Percentiles rank a stretch among this genome's conserved stretches.
Evolutionary conservation across 2,329 filamentous ascomycete species (phyloP).

Genomic region (Verticillium zaregamsianum): DNA sequence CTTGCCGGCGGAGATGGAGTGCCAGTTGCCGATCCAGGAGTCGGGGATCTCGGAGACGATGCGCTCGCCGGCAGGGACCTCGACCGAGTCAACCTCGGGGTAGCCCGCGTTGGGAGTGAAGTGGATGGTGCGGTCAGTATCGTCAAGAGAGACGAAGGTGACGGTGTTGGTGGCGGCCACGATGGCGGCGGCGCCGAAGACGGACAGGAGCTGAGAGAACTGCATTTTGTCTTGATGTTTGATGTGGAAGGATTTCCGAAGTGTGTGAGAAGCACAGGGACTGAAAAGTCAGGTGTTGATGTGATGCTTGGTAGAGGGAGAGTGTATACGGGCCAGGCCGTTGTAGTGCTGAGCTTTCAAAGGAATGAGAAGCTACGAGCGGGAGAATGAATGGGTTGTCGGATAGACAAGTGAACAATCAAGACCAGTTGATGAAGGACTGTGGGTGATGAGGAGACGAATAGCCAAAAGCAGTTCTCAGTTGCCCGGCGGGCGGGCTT

Average conservation of each 20-base stretch:
- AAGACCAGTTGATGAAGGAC: slow-evolving; percentile 11
- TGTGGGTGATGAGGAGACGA: slow-evolving; percentile 3
- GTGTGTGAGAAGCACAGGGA: neutral
- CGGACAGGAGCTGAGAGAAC: slow-evolving; percentile 42
- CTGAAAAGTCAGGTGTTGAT: neutral
- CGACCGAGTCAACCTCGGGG: slow-evolving; percentile 29
- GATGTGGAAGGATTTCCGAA: slow-evolving; percentile 2
- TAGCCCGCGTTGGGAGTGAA: slow-evolving; percentile 42
- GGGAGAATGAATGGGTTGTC: slow-evolving; percentile 11
- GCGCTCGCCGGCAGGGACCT: slow-evolving; percentile 32
- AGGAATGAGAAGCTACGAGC: slow-evolving; percentile 11
- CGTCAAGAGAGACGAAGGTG: slow-evolving; percentile 57
- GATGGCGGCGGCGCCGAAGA: slow-evolving; percentile 34
- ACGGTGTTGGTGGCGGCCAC: slow-evolving; percentile 42
- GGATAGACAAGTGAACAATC: slow-evolving; percentile 5
- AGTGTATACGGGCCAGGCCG: slow-evolving; percentile 1
- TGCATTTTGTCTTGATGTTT: slow-evolving; percentile 43
- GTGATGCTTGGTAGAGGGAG: slow-evolving; percentile 3
- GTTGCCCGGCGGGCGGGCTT: neutral
- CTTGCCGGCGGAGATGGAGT: slow-evolving; percentile 41
- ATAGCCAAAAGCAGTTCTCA: neutral
- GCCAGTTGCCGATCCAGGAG: slow-evolving; percentile 46
- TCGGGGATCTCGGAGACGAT: slow-evolving; percentile 38
- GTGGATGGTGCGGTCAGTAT: slow-evolving; percentile 41
- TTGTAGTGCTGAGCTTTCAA: slow-evolving; percentile 7